Conservation (phyloP, 2,329 filamentous ascomycete genomes). For the Penicillium vulpinum region DNA sequence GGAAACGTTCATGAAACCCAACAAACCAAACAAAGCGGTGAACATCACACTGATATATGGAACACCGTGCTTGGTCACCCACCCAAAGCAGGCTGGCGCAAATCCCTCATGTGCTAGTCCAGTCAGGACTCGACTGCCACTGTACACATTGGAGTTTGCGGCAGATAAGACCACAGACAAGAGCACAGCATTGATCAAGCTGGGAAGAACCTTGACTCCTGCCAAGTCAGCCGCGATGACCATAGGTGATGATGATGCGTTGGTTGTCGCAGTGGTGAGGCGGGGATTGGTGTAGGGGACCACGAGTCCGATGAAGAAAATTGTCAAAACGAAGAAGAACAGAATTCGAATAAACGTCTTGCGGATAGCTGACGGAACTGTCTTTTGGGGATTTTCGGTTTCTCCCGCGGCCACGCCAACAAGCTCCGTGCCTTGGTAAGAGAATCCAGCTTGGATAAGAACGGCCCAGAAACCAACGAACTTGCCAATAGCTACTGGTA, state of each 20-base stretch:
- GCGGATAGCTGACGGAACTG: constrained; percentile 69
- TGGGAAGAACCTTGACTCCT: constrained; percentile 37
- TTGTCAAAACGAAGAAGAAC: constrained; percentile 49
- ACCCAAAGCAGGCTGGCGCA: constrained; percentile 45
- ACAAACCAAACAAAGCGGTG: constrained; percentile 57
- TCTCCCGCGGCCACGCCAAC: constrained; percentile 76
- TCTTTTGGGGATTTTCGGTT: constrained; percentile 68
- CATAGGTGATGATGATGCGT: constrained; percentile 38
- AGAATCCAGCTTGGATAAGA: constrained; percentile 46
- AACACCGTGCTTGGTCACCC: constrained; percentile 42
- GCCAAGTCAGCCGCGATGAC: constrained; percentile 46
- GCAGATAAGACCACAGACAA: constrained; percentile 44
- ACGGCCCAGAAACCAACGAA: constrained; percentile 63
- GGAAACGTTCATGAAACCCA: constrained; percentile 69
- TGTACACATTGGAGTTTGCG: constrained; percentile 44
- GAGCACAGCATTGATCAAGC: constrained; percentile 43
- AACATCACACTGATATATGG: constrained; percentile 46
- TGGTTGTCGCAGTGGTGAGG: constrained; percentile 36
- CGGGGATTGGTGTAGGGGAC: constrained; percentile 63
- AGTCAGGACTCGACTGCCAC: constrained; percentile 65
- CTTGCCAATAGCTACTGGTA: constrained; percentile 55
- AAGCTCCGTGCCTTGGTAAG: constrained; percentile 64
- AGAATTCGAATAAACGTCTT: constrained; percentile 75
- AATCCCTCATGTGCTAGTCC: constrained; percentile 56
- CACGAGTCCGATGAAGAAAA: constrained; percentile 68